Conservation (phyloP, 257 asterid genomes). For the Echites panduratus region DNA sequence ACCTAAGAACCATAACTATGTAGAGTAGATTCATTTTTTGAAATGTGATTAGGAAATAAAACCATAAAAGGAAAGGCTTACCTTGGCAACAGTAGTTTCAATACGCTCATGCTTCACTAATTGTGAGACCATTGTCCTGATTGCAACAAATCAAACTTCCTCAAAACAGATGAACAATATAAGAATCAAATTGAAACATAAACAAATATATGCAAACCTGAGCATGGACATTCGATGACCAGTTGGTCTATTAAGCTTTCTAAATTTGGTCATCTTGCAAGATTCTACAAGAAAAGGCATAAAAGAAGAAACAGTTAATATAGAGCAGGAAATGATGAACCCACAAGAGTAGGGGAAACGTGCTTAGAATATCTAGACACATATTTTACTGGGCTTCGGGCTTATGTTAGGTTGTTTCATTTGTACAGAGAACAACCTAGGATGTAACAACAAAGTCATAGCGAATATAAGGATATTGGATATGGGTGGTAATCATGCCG, state of each 20-base stretch:
- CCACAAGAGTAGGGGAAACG: background rate
- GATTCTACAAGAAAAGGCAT: background rate
- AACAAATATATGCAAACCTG: constrained; percentile 31
- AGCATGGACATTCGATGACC: constrained; percentile 93
- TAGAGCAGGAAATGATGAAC: background rate
- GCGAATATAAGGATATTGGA: too few relatives aligned
- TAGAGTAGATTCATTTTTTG: too few relatives aligned
- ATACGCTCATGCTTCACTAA: constrained; percentile 89
- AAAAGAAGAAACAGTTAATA: background rate
- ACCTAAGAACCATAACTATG: background rate
- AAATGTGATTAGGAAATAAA: constrained; percentile 1
- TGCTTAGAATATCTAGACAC: background rate
- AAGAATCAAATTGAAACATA: background rate
- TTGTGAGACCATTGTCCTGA: constrained; percentile 94
- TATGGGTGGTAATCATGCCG: too few relatives aligned
- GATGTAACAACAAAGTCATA: too few relatives aligned
- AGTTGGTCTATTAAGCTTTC: constrained; percentile 85
- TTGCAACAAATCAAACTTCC: background rate
- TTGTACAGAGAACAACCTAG: too few relatives aligned
- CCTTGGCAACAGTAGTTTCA: constrained; percentile 93
- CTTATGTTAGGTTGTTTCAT: background rate
- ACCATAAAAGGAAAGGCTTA: constrained; percentile 6
- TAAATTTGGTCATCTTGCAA: constrained; percentile 58
- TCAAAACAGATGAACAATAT: background rate
- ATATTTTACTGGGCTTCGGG: background rate